These are phyloP conservation scores for Phytopythium montanum DNA, from an alignment of 352 stramenopile species.

Conservation along the genomic window DNA sequence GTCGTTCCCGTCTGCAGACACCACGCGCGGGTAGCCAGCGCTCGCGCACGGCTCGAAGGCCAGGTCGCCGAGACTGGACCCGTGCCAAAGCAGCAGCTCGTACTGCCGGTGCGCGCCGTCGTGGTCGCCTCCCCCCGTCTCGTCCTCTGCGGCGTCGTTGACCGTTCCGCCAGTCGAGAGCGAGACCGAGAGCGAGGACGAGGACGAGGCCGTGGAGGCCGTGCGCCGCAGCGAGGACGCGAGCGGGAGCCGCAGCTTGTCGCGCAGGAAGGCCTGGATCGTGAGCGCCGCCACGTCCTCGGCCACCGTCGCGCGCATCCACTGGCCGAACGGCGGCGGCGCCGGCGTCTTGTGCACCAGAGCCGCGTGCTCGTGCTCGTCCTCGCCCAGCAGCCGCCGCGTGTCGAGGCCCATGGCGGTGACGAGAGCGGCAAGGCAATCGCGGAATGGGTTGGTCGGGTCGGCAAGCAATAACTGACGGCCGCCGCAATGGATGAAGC, in stretches of 20 bases:
- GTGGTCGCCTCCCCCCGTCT: conserved; percentile 13
- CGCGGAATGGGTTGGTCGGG: too few species aligned
- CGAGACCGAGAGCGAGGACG: conserved; percentile 22
- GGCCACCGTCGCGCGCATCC: conserved; percentile 20
- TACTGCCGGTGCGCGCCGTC: conserved; percentile 42
- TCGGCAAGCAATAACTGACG: too few species aligned
- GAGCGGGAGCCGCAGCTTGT: conserved; percentile 19
- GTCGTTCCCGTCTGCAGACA: conserved; percentile 50
- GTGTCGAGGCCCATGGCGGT: conserved; percentile 23
- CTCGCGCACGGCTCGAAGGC: conserved; percentile 41
- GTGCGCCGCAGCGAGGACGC: conserved; percentile 21
- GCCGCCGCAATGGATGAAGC: too few species aligned
- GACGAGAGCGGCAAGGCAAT: background rate
- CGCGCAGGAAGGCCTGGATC: conserved; percentile 34
- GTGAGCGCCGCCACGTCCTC: conserved; percentile 29
- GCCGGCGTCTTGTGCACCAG: conserved; percentile 20
- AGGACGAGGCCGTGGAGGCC: conserved; percentile 21
- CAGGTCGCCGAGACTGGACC: conserved; percentile 38
- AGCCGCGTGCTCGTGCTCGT: conserved; percentile 13
- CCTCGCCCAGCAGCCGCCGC: conserved; percentile 12
- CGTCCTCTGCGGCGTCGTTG: conserved; percentile 3
- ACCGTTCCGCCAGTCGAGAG: too few species aligned
- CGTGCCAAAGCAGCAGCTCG: conserved; percentile 64
- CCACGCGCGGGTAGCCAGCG: conserved; percentile 50
- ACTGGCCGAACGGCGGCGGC: conserved; percentile 29